phyloP scores from a whole-genome alignment of 2,329 filamentous ascomycete genomes.

The Aspergillus alliaceus region DNA sequence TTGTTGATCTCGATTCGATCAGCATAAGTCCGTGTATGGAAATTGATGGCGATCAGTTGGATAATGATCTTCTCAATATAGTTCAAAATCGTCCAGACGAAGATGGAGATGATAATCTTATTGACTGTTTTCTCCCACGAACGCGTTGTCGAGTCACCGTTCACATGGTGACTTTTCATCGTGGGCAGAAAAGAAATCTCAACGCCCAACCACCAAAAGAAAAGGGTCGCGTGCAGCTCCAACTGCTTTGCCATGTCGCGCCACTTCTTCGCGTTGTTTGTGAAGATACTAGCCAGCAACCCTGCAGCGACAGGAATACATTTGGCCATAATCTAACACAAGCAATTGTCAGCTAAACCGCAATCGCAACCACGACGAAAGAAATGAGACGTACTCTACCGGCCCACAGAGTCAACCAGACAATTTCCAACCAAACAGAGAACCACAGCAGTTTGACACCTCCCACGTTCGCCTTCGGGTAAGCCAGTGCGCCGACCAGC shows the following conservation, averaged over 20 bases:
- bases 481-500: constrained; percentile 63
- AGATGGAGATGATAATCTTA: constrained; percentile 83
- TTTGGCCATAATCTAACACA: constrained; percentile 59
- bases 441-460: constrained; percentile 86
- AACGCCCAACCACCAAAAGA: constrained; percentile 88
- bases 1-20: constrained; percentile 92
- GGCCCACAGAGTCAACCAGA: constrained; percentile 90
- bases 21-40: constrained; percentile 86
- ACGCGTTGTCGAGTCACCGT: constrained; percentile 54
- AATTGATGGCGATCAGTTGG: constrained; percentile 90
- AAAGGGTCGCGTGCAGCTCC: constrained; percentile 80
- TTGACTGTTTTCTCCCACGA: constrained; percentile 76
- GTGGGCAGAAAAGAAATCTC: constrained; percentile 84
- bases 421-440: constrained; percentile 88
- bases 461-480: constrained; percentile 63
- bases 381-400: constrained; percentile 49
- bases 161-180: constrained; percentile 64
- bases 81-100: constrained; percentile 77
- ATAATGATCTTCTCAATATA: constrained; percentile 91
- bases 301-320: constrained; percentile 62
- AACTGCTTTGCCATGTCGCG: constrained; percentile 81
- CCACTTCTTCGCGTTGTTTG: constrained; percentile 91
- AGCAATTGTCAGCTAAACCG: not conserved
- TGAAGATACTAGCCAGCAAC: constrained; percentile 70
- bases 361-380: not conserved